Conservation (phyloP, 2,329 filamentous ascomycete species). For the Fusarium hostae region DNA sequence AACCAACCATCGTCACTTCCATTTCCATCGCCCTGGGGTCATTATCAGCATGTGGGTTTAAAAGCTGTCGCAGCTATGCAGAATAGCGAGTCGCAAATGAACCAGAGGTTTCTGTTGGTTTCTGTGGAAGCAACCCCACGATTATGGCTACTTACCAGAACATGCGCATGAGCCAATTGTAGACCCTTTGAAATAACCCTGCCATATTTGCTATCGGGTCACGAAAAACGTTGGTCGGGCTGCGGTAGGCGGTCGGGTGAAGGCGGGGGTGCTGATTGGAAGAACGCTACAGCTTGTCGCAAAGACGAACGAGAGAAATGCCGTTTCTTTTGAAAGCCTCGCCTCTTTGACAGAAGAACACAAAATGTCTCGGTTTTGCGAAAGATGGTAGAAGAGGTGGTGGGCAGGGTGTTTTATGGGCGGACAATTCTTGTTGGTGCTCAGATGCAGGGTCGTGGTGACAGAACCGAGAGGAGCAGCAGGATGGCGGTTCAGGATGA, state of each 20-base stretch:
- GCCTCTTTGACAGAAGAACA: conserved; percentile 7
- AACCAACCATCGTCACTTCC: conserved; percentile 98
- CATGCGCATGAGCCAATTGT: conserved; percentile 97
- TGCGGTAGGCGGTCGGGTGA: conserved; percentile 41
- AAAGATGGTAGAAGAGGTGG: conserved; percentile 39
- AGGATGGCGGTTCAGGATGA: conserved; percentile 40
- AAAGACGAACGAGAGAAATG: conserved; percentile 14
- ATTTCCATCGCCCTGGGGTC: conserved; percentile 90
- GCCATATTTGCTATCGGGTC: conserved; percentile 70
- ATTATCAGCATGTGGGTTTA: conserved; percentile 42
- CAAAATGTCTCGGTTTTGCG: conserved; percentile 32
- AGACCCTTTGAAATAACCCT: conserved; percentile 90
- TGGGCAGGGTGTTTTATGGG: conserved; percentile 45
- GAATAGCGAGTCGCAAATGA: conserved; percentile 12
- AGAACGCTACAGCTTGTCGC: conserved; percentile 27
- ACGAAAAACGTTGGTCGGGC: conserved; percentile 37
- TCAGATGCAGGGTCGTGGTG: conserved; percentile 41
- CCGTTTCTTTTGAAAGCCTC: conserved; percentile 14
- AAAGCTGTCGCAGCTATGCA: conserved; percentile 17
- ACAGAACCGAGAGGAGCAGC: conserved; percentile 32
- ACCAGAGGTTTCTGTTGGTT: conserved; percentile 11
- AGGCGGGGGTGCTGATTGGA: conserved; percentile 42
- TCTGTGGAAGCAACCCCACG: conserved; percentile 13
- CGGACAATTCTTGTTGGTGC: conserved; percentile 43
- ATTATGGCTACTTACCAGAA: conserved; percentile 79